Conservation (phyloP, 768 basidiomycete species). For the Auriculariales sp. region DNA sequence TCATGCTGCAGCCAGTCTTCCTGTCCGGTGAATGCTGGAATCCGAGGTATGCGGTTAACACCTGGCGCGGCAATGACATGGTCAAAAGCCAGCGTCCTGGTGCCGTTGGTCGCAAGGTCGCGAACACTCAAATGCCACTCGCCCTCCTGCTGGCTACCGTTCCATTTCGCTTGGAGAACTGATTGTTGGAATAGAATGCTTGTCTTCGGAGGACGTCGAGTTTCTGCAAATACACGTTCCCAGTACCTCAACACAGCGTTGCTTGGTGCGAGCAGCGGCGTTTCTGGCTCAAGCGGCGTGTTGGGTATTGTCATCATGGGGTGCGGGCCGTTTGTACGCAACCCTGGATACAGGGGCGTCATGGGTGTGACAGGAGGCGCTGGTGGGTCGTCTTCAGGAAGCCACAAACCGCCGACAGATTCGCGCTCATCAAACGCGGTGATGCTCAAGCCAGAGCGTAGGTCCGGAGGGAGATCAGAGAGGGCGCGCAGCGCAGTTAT, state of each 20-base stretch:
- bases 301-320: conserved; percentile 42
- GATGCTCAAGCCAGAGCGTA: conserved; percentile 26
- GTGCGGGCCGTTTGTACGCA: conserved; percentile 40
- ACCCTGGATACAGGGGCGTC: conserved; percentile 37
- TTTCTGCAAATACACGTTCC: conserved; percentile 23
- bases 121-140: conserved; percentile 30
- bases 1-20: conserved; percentile 27
- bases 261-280: conserved; percentile 35
- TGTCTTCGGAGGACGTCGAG: conserved; percentile 26
- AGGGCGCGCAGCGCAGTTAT: conserved; percentile 36
- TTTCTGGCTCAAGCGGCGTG: conserved; percentile 35
- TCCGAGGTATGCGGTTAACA: conserved; percentile 36
- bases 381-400: conserved; percentile 16
- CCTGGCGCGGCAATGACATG: conserved; percentile 43
- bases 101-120: conserved; percentile 6
- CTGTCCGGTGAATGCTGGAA: conserved; percentile 31
- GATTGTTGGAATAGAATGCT: conserved; percentile 28
- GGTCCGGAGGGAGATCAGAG: conserved; percentile 29
- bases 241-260: conserved; percentile 34
- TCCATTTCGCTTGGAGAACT: conserved; percentile 30
- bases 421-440: conserved; percentile 38
- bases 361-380: conserved; percentile 36
- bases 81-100: conserved; percentile 20
- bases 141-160: conserved; percentile 22
- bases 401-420: conserved; percentile 43